Evolutionary conservation across 306 rosid species (phyloP).

Genomic region (Corylus heterophylla): DNA sequence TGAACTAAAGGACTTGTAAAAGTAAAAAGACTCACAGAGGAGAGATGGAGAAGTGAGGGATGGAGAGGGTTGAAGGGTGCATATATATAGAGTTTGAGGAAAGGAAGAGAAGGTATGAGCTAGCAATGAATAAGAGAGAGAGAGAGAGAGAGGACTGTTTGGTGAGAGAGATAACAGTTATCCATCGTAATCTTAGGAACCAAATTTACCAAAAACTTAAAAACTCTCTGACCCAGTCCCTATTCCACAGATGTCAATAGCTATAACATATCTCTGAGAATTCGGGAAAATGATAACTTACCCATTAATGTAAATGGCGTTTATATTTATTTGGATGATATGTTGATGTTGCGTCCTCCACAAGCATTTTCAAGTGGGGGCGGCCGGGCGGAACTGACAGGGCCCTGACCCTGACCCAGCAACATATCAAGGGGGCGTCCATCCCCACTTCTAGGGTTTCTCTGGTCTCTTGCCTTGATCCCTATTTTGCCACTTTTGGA

Average conservation of each 20-base stretch:
- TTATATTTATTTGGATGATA: slow-evolving; percentile 23
- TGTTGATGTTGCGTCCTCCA: slow-evolving; percentile 46
- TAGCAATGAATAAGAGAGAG: slow-evolving; percentile 19
- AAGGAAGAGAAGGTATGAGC: not conserved
- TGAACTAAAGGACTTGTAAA: not conserved
- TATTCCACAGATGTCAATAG: slow-evolving; percentile 45
- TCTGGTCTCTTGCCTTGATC: slow-evolving; percentile 18
- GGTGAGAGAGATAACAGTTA: slow-evolving; percentile 52
- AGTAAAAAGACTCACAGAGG: not conserved
- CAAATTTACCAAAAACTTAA: slow-evolving; percentile 59
- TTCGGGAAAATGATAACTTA: slow-evolving; percentile 37
- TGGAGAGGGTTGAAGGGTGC: slow-evolving; percentile 11
- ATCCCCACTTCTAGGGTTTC: slow-evolving; percentile 37
- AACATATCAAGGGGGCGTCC: slow-evolving; percentile 3
- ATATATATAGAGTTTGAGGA: slow-evolving; percentile 21
- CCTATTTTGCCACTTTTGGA: slow-evolving; percentile 28
- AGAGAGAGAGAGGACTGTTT: slow-evolving; percentile 24
- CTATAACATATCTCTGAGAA: slow-evolving; percentile 16
- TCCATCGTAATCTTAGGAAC: slow-evolving; percentile 65
- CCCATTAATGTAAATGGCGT: slow-evolving; percentile 26
- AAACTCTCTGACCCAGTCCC: slow-evolving; percentile 43
- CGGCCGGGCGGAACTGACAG: slow-evolving; percentile 51
- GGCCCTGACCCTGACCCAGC: slow-evolving; percentile 20
- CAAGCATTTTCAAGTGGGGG: slow-evolving; percentile 57
- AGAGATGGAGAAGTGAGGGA: slow-evolving; percentile 8